A percentile compares a stretch with the other conserved stretches of the same genome.
Conservation (phyloP, 1,139 yeast species). For the Geotrichum restrictum region DNA sequence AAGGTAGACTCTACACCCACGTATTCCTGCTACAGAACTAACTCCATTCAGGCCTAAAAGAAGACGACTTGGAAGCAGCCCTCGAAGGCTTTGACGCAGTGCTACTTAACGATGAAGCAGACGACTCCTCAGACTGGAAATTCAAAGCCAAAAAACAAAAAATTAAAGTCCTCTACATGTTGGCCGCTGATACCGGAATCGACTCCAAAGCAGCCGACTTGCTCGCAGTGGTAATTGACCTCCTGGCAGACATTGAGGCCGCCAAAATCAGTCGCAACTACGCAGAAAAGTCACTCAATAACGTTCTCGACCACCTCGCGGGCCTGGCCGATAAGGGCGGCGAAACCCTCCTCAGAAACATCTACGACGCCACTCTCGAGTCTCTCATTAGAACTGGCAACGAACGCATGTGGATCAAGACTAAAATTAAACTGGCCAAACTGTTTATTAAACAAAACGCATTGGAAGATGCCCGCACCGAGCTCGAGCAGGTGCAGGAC, state of each 20-base stretch:
- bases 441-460: conserved; percentile 44
- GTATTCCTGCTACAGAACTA: not conserved
- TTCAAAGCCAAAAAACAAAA: conserved; percentile 66
- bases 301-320: conserved; percentile 50
- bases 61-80: conserved; percentile 53
- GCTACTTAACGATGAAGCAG: conserved; percentile 32
- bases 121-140: conserved; percentile 31
- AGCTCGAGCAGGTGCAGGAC: conserved; percentile 45
- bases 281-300: conserved; percentile 59
- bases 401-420: conserved; percentile 56
- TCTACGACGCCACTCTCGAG: conserved; percentile 34
- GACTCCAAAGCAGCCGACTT: conserved; percentile 38
- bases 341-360: conserved; percentile 31
- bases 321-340: conserved; percentile 3
- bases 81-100: conserved; percentile 44
- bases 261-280: conserved; percentile 44
- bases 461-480: conserved; percentile 40
- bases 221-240: conserved; percentile 33
- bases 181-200: conserved; percentile 21
- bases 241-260: conserved; percentile 37
- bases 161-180: conserved; percentile 51
- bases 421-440: conserved; percentile 52
- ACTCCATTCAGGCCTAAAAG: conserved; percentile 45
- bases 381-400: conserved; percentile 36
- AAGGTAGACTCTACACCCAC: conserved; percentile 30